Evolutionary conservation across 1,284 basidiomycete species (phyloP).

Genomic region (Paramarasmius palmivorus): DNA sequence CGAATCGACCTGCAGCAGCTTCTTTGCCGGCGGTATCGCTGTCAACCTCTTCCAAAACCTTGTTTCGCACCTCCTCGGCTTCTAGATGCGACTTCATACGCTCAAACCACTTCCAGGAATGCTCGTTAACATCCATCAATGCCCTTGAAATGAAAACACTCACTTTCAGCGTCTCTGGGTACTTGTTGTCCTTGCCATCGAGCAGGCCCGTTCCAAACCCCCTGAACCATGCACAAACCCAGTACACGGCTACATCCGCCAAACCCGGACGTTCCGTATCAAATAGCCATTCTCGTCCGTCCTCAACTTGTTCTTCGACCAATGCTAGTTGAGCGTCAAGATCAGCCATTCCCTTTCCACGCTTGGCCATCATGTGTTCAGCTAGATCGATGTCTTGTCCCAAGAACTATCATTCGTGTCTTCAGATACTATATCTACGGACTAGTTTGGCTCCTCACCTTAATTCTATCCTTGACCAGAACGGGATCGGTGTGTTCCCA

Average conservation of each 20-base stretch:
- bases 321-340: slow-evolving; percentile 26
- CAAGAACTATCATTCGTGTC: not conserved
- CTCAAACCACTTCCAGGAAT: slow-evolving; percentile 13
- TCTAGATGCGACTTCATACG: slow-evolving; percentile 6
- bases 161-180: slow-evolving; percentile 35
- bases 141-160: slow-evolving; percentile 18
- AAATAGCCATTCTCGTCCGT: slow-evolving; percentile 60
- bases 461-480: slow-evolving; percentile 49
- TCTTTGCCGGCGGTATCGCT: slow-evolving; percentile 29
- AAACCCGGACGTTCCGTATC: slow-evolving; percentile 51
- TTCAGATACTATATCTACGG: too few species aligned
- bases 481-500: slow-evolving; percentile 46
- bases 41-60: slow-evolving; percentile 21
- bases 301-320: slow-evolving; percentile 52
- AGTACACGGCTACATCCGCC: slow-evolving; percentile 52
- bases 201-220: too few species aligned
- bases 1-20: slow-evolving; percentile 42
- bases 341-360: not conserved
- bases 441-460: slow-evolving; percentile 26
- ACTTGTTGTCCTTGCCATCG: too few species aligned
- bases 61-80: slow-evolving; percentile 10
- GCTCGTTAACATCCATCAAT: slow-evolving; percentile 7
- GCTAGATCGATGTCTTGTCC: not conserved
- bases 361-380: not conserved
- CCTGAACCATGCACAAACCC: slow-evolving; percentile 45